phyloP scores from a whole-genome alignment of 2,329 filamentous ascomycete species.

The Xylaria multiplex region DNA sequence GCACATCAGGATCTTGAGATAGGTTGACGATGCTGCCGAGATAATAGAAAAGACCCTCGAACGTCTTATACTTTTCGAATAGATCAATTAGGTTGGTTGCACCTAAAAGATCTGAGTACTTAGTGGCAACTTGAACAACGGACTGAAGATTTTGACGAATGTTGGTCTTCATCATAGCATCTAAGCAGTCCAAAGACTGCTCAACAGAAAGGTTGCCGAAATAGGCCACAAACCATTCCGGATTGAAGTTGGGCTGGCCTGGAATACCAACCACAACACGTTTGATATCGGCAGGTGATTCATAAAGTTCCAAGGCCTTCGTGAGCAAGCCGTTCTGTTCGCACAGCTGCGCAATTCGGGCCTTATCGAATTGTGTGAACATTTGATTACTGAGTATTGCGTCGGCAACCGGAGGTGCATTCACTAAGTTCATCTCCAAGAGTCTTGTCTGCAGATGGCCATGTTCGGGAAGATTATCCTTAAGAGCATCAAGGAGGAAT shows the following conservation, averaged over 20 bases:
- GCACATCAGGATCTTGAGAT: constrained; percentile 92
- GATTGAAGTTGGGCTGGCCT: constrained; percentile 82
- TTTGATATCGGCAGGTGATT: constrained; percentile 90
- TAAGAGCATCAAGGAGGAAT: constrained; percentile 95
- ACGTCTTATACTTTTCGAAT: constrained; percentile 96
- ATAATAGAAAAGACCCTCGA: constrained; percentile 98
- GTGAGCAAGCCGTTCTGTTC: constrained; percentile 90
- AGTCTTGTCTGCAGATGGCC: constrained; percentile 92
- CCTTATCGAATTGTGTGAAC: constrained; percentile 96
- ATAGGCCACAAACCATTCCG: constrained; percentile 91
- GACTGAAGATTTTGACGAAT: constrained; percentile 96
- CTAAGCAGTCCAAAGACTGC: constrained; percentile 90
- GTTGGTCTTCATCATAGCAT: constrained; percentile 96
- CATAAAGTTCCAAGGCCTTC: constrained; percentile 92
- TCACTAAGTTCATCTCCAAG: constrained; percentile 96
- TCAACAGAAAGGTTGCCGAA: constrained; percentile 96
- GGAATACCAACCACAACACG: constrained; percentile 86
- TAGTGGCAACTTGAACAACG: constrained; percentile 94
- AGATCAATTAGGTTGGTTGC: constrained; percentile 89
- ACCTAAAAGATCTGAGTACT: constrained; percentile 95
- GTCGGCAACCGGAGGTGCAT: constrained; percentile 96
- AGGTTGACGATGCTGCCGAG: constrained; percentile 97
- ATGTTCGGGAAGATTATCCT: constrained; percentile 94
- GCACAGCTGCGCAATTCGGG: constrained; percentile 87
- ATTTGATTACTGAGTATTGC: constrained; percentile 98